These are phyloP conservation scores for Melaleuca alternifolia DNA, from an alignment of 345 rosid species.

Conservation along the genomic window DNA sequence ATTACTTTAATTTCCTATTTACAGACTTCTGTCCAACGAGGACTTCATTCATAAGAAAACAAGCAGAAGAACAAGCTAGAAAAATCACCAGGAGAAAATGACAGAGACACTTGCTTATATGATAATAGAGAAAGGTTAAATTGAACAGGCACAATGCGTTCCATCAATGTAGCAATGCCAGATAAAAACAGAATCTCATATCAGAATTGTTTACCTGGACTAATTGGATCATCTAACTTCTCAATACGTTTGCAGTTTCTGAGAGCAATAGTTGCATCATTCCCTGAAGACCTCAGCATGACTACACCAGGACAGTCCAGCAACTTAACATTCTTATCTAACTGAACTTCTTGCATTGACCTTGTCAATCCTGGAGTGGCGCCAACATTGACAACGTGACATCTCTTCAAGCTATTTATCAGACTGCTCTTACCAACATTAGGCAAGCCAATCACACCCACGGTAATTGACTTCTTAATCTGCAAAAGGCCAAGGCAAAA, in stretches of 20 bases:
- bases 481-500: conserved; percentile 14
- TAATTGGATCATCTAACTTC: conserved; percentile 86
- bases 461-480: conserved; percentile 90
- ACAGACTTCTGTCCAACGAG: not conserved
- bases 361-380: conserved; percentile 93
- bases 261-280: conserved; percentile 70
- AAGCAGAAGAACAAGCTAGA: not conserved
- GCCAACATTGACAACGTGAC: conserved; percentile 88
- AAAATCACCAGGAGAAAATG: not conserved
- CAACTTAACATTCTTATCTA: conserved; percentile 84
- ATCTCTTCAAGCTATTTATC: conserved; percentile 93
- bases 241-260: conserved; percentile 95
- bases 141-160: not conserved
- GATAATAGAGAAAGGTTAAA: not conserved
- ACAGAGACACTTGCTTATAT: not conserved
- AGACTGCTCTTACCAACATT: conserved; percentile 99
- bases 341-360: conserved; percentile 92
- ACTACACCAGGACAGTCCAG: conserved; percentile 98
- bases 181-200: not conserved
- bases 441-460: conserved; percentile 87
- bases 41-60: not conserved
- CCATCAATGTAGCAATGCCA: not conserved
- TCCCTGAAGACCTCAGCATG: conserved; percentile 68
- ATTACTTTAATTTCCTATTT: not conserved
- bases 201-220: conserved; percentile 52